phyloP scores from a whole-genome alignment of 177 flowering plant genomes.

The Vitis hybrid region DNA sequence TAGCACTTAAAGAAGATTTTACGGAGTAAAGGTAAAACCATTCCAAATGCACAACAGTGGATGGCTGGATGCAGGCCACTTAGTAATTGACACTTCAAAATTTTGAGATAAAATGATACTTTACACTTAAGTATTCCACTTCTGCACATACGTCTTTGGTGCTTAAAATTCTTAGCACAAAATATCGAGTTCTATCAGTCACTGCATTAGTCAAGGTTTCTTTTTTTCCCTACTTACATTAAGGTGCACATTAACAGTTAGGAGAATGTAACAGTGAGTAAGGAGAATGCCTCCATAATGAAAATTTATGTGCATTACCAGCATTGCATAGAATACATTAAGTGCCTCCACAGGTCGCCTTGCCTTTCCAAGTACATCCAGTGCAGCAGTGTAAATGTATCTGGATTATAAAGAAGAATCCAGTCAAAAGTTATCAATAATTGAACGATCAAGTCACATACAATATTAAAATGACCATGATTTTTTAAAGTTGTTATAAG shows the following conservation, averaged over 20 bases:
- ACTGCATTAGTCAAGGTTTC: background rate
- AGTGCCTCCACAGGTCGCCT: slow-evolving; percentile 90
- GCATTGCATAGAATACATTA: slow-evolving; percentile 75
- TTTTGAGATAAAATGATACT: too few relatives aligned
- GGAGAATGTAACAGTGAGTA: background rate
- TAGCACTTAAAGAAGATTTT: too few relatives aligned
- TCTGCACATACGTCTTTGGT: too few relatives aligned
- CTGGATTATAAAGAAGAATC: slow-evolving; percentile 30
- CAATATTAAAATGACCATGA: background rate
- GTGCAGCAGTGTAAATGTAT: slow-evolving; percentile 78
- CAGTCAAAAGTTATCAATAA: slow-evolving; percentile 5
- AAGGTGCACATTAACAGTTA: background rate
- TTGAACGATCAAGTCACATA: background rate
- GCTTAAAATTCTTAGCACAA: too few relatives aligned
- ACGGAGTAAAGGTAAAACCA: too few relatives aligned
- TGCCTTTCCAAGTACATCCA: slow-evolving; percentile 82
- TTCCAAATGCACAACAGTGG: too few relatives aligned
- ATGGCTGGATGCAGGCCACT: too few relatives aligned
- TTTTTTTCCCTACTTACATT: background rate
- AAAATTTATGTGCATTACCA: slow-evolving; percentile 39
- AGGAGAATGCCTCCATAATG: background rate
- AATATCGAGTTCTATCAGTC: too few relatives aligned
- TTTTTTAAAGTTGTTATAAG: background rate
- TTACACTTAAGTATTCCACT: too few relatives aligned
- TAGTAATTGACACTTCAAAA: too few relatives aligned